phyloP scores from a whole-genome alignment of 225 moss, liverwort and hornwort species.

The Pleurozium schreberi region DNA sequence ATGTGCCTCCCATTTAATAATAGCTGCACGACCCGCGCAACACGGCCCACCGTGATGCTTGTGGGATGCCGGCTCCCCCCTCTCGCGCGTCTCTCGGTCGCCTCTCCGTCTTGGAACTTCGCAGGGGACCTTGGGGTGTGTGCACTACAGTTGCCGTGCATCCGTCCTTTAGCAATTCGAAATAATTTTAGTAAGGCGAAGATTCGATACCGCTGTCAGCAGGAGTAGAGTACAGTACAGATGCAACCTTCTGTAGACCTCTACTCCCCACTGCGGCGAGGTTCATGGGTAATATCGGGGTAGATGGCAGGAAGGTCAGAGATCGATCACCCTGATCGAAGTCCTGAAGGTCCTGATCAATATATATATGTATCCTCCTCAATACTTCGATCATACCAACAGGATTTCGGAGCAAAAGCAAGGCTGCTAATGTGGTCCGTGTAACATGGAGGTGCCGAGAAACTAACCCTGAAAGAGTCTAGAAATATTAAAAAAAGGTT shows the following conservation, averaged over 20 bases:
- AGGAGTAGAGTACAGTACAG: too few relatives aligned
- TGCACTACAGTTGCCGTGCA: background rate
- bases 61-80: background rate
- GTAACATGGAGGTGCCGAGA: background rate
- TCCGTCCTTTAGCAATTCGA: background rate
- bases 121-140: background rate
- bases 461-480: background rate
- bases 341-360: background rate
- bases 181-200: background rate
- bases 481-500: background rate
- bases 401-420: background rate
- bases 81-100: background rate
- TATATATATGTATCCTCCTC: too few relatives aligned
- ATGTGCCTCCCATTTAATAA: background rate
- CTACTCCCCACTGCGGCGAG: background rate
- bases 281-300: background rate
- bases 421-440: background rate
- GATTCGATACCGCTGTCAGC: background rate
- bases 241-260: background rate
- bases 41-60: background rate
- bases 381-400: too few relatives aligned
- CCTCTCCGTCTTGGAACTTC: background rate
- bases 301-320: background rate
- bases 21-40: background rate
- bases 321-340: background rate